These are phyloP conservation scores for Papiliotrema flavescens DNA, from an alignment of 1,284 basidiomycete genomes.

Conservation along the genomic window DNA sequence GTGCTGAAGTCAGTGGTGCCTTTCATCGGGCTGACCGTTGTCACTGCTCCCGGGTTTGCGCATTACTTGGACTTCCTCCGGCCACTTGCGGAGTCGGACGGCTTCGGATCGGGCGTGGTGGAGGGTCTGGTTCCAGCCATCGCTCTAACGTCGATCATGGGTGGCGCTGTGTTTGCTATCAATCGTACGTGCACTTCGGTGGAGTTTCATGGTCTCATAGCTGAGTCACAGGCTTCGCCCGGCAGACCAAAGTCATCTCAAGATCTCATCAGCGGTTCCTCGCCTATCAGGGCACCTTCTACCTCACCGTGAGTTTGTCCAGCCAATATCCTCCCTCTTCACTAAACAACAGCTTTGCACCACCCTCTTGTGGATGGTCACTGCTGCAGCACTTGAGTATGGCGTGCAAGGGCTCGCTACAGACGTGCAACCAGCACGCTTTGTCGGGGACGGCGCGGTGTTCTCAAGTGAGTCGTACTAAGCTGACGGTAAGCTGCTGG, in stretches of 20 bases:
- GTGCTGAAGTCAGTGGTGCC: conserved; percentile 58
- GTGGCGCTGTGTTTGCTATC: conserved; percentile 56
- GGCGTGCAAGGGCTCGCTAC: conserved; percentile 59
- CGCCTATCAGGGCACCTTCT: conserved; percentile 66
- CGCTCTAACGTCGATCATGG: conserved; percentile 58
- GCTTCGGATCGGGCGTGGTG: conserved; percentile 60
- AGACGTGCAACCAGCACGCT: conserved; percentile 49
- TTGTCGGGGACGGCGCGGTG: conserved; percentile 65
- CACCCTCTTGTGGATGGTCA: conserved; percentile 60
- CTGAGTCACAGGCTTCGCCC: conserved; percentile 18
- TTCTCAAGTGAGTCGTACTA: conserved; percentile 58
- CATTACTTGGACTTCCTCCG: conserved; percentile 65
- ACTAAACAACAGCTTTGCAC: conserved; percentile 44
- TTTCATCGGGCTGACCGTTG: conserved; percentile 62
- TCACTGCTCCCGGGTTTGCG: conserved; percentile 62
- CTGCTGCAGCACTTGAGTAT: conserved; percentile 64
- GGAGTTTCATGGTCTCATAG: not conserved
- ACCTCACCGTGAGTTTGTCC: conserved; percentile 51
- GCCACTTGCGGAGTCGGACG: conserved; percentile 55
- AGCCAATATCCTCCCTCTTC: not conserved
- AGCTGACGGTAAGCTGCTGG: not conserved
- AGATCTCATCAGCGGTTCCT: conserved; percentile 60
- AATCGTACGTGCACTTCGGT: conserved; percentile 54
- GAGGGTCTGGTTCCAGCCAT: conserved; percentile 65
- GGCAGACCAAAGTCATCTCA: conserved; percentile 59